A percentile compares a stretch with the other conserved stretches of the same genome.
phyloP scores from a whole-genome alignment of 176 grass and related monocot species.

The Triticum turgidum region DNA sequence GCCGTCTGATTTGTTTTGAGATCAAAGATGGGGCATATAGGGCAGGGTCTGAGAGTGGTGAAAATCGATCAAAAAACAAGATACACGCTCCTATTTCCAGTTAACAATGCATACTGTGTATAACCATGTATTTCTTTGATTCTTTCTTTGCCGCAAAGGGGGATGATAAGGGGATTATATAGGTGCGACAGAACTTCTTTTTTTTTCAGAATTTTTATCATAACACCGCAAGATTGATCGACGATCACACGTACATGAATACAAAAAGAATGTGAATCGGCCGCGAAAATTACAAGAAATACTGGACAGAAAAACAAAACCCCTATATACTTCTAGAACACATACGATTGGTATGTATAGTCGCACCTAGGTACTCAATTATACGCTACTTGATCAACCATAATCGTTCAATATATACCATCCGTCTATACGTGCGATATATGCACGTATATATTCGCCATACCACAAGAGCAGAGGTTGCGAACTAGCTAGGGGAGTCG shows the following conservation, averaged over 20 bases:
- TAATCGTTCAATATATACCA: neutral
- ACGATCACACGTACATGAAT: neutral
- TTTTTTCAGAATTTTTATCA: neutral
- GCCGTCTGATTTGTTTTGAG: neutral
- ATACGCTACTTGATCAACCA: neutral
- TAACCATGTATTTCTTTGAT: too few species aligned
- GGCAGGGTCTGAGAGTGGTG: neutral
- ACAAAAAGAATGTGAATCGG: neutral
- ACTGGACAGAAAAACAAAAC: neutral
- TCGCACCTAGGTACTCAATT: neutral
- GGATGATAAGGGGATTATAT: neutral
- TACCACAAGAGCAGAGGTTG: neutral
- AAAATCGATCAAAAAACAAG: neutral
- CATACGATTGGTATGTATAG: neutral
- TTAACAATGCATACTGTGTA: too few species aligned
- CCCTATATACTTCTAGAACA: neutral
- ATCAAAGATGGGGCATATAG: neutral
- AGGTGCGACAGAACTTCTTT: neutral
- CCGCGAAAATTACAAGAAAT: neutral
- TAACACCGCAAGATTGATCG: neutral
- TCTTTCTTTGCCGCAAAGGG: neutral
- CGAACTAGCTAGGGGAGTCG: constrained; percentile 10
- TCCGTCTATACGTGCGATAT: neutral
- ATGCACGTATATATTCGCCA: neutral
- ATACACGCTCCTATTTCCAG: too few species aligned